Evolutionary conservation across 2,329 filamentous ascomycete species (phyloP), one percentile per base, ranked within the genome.

Genomic region (Calonectria pseudoturangicola): DNA sequence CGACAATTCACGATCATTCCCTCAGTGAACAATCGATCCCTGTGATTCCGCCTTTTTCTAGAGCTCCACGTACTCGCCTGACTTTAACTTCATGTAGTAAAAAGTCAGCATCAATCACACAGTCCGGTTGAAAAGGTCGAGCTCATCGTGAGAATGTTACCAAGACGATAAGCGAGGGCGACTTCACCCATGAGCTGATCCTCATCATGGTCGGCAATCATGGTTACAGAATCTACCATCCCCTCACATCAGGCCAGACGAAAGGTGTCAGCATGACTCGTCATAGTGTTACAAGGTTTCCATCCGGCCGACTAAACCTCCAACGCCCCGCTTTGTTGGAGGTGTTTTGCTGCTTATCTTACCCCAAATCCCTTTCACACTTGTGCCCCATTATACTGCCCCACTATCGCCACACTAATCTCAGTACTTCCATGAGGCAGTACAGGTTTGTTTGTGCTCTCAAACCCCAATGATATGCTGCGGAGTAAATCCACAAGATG

Each of bases 401-500:
- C 70, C 54, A 50, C 65, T 16, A 13, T n/a, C 1, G 21, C 33
- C 33, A 9, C 39, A 41, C 54, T 27, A 30, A n/a, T 25, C 9
- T 10, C 7, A 36, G 10, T 10, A 12, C 33, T 13, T 36, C 10
- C 33, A 36, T 3, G 6, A 36, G 33, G 10, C 33, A 13, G 8
- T 36, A 36, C 33, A 36, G 12, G 7, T 36, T 13, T 36, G 33
- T 3, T 36, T 36, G 33, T 12, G 3, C 7, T 36, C 10, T 43
- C 36, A 36, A 25, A 25, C n/a, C 33, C 16, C 18, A 21, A 70
- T 41, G 36, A 48, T 66, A 41, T 28, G 28, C 56, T 62, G 51
- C 50, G 51, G 51, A 60, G 69, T 28, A 64, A 41, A 39, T 50
- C 25, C 50, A 66, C 15, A 64, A 50, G 30, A 39, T 36, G 28